Evolutionary conservation across 208 protist species (phyloP), one percentile per base, ranked within the genome.

Genomic region (Leishmania amazonensis): DNA sequence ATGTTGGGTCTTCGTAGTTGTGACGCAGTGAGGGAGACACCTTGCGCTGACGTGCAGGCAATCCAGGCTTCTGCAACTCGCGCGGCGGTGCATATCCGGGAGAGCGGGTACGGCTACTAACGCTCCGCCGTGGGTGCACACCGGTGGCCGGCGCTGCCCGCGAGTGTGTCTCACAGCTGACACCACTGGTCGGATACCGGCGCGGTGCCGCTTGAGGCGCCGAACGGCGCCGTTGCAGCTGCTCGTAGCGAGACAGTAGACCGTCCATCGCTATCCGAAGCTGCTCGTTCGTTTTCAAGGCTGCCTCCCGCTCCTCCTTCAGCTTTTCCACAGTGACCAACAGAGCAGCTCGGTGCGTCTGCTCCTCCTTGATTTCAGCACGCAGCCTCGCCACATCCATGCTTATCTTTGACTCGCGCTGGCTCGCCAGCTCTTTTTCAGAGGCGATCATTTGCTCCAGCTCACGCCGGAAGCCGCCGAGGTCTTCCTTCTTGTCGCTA

Each of bases 1-100:
- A 95, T 6, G 95, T 97, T 4, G 95, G 95, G 70, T 96, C 93
- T 35, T 88, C 86, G 85, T 96, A 97, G 38, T 78, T 91, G 76
- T 83, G 74, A 35, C 62, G 85, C 21, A 53, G 73, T 9, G 49
- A 51, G 31, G 53, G 40, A n/a, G 28, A 35, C 68, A 19, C 31
- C 35, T 35, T 58, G 24, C 19, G 53, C 31, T 51, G 35, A 7
- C 42, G 73, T 45, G 28, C 51, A 19, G 42, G 21, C 70, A 74
- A 45, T 4, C 51, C 70, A 70, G 38, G 53, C 6, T 68, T 11
- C 24, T 64, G 79, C 35, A 47, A 6, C 53, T 62, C 57, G 28
- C 79, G 45, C 53, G 73, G 53, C 49, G 51, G 53, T 38, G 35
- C 51, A 45, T 58, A 62, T 51, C 73, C 17, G 51, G 51, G 53